Evolutionary conservation across 1,284 basidiomycete species (phyloP), one percentile per base, ranked within the genome.

Genomic region (Ustilago lituana): DNA sequence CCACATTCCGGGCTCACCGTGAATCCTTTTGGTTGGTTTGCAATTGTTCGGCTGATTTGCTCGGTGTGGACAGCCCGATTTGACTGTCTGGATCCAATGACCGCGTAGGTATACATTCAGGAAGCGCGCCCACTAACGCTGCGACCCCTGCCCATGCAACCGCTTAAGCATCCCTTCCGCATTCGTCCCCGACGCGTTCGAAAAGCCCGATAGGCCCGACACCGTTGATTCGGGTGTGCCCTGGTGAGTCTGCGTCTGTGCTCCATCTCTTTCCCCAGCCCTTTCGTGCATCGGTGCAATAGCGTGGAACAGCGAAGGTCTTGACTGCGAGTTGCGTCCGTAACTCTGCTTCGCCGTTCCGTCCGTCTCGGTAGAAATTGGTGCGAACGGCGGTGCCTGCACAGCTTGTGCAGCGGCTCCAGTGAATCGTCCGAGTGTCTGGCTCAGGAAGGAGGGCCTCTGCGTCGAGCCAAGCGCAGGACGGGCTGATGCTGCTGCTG

Each of bases 381-480:
- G 38, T 12, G 47, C 56, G 33, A 66, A 60, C 1, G 52, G 52
- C 6, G 63, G 63, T 14, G 31, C 53, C 22, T 50, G 46, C 1
- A 52, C 43, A 19, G 52, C 40, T 11, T 53, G 45, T 22, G 44
- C 52, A 8, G 66, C 56, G 1, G 56, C 60, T 20, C 67, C 62
- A 7, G 62, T 58, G 35, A 70, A 58, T 17, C 67, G 38, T n/a
- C 67, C 67, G 20, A 70, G 27, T 15, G 67, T 70, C 67, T 70
- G 67, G 44, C 61, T 70, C n/a, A 70, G 47, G 45, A 70, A 70
- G 22, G 57, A 60, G 6, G 61, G 49, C 52, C 51, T 61, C 36
- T 48, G 49, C 5, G 64, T 35, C 14, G 37, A 46, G 3, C 17
- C 29, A 1, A 50, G 46, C 7, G 32, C 35, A 31, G 55, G 46